Conservation (phyloP, 163 green algal genomes). For the Coccomyxa subellipsoidea region DNA sequence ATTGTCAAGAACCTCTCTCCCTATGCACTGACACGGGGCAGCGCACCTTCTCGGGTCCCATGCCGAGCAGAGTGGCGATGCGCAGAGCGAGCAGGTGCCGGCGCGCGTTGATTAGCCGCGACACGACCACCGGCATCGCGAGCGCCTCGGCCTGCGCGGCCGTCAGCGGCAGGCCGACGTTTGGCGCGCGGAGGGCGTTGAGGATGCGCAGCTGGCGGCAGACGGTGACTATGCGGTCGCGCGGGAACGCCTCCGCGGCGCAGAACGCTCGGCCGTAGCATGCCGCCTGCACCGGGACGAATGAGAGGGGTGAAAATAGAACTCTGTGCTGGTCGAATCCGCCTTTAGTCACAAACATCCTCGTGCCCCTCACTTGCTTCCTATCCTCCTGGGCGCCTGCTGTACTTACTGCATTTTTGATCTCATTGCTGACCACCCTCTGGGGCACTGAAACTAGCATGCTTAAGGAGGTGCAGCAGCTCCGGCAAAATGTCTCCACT, state of each 20-base stretch:
- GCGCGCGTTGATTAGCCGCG: constrained; percentile 61
- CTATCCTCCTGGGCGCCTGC: no score
- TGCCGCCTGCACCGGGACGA: constrained; percentile 42
- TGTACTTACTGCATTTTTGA: no score
- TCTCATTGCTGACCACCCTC: no score
- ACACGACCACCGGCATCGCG: constrained; percentile 53
- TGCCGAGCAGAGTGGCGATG: constrained; percentile 53
- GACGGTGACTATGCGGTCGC: constrained; percentile 15
- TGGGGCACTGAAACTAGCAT: no score
- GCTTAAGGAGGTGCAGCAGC: no score
- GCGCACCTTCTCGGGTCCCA: constrained; percentile 25
- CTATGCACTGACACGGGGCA: neutral
- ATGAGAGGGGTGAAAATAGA: neutral
- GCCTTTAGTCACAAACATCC: no score
- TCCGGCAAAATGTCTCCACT: no score
- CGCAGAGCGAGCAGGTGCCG: constrained; percentile 81
- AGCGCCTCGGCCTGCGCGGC: constrained; percentile 53
- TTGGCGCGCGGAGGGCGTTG: constrained; percentile 62
- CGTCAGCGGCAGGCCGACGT: constrained; percentile 47
- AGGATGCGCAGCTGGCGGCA: constrained; percentile 66
- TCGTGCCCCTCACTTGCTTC: no score
- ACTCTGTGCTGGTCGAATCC: no score
- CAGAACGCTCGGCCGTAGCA: constrained; percentile 82
- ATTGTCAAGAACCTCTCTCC: neutral
- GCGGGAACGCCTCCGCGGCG: constrained; percentile 12